A percentile compares a stretch with the other conserved stretches of the same genome.
Conservation (phyloP, 2,329 filamentous ascomycete species). For the Ophiobolus disseminans region DNA sequence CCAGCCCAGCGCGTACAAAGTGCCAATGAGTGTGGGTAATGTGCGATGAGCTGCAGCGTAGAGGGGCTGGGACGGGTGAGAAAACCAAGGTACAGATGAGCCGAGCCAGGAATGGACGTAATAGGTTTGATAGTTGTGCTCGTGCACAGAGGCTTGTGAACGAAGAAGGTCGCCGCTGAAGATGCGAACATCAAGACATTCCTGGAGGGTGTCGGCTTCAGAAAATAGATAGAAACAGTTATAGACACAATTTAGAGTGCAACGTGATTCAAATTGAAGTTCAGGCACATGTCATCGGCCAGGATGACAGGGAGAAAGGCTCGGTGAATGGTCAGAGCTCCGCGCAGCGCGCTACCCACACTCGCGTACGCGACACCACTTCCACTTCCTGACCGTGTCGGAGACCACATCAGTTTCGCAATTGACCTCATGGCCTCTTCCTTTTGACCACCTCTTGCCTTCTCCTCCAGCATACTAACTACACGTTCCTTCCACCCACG, state of each 20-base stretch:
- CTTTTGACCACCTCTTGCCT: conserved; percentile 32
- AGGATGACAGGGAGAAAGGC: conserved; percentile 17
- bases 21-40: conserved; percentile 33
- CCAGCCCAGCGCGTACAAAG: conserved; percentile 26
- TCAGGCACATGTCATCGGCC: conserved; percentile 6
- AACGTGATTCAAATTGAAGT: background rate
- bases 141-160: conserved; percentile 37
- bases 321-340: conserved; percentile 37
- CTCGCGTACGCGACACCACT: conserved; percentile 29
- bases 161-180: conserved; percentile 17
- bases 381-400: conserved; percentile 25
- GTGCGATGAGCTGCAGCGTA: conserved; percentile 33
- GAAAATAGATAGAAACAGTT: conserved; percentile 1
- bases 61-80: conserved; percentile 46
- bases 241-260: background rate
- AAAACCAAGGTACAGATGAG: conserved; percentile 35
- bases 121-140: conserved; percentile 35
- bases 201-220: conserved; percentile 1
- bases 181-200: conserved; percentile 8
- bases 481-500: conserved; percentile 18
- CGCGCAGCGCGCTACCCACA: conserved; percentile 21
- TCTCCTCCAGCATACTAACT: conserved; percentile 24
- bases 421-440: conserved; percentile 47
- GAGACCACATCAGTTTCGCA: conserved; percentile 39
- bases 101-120: conserved; percentile 39